Evolutionary conservation across 106 monocot species (phyloP).

Genomic region (Cymbidium sinense): DNA sequence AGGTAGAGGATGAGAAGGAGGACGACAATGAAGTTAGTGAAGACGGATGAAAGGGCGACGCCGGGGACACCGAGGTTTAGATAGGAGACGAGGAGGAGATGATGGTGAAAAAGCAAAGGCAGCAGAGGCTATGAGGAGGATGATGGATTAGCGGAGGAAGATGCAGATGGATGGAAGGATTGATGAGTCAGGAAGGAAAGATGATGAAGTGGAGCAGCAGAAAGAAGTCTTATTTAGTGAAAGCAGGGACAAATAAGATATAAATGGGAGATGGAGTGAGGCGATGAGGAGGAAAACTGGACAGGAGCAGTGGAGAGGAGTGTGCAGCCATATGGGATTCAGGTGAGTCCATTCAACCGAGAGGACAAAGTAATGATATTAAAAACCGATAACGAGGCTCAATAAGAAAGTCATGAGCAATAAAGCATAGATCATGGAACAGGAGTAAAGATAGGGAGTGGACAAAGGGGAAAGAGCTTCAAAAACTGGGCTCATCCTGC

Average conservation of each 20-base stretch:
- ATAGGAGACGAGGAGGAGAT: slow-evolving; percentile 59
- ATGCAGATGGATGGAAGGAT: slow-evolving; percentile 64
- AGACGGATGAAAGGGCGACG: slow-evolving; percentile 55
- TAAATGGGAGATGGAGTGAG: slow-evolving; percentile 42
- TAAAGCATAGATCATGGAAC: slow-evolving; percentile 72
- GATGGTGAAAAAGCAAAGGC: slow-evolving; percentile 51
- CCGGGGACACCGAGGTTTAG: slow-evolving; percentile 55
- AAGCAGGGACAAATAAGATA: slow-evolving; percentile 49
- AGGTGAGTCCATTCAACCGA: slow-evolving; percentile 86
- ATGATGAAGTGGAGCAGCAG: slow-evolving; percentile 53
- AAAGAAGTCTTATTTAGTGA: slow-evolving; percentile 50
- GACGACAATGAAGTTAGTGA: slow-evolving; percentile 59
- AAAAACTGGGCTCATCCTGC: background rate
- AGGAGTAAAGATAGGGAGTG: slow-evolving; percentile 61
- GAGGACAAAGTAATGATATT: slow-evolving; percentile 91
- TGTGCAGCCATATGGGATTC: slow-evolving; percentile 84
- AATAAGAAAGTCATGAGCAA: too few species aligned
- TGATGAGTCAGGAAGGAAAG: slow-evolving; percentile 66
- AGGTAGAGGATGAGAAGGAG: slow-evolving; percentile 44
- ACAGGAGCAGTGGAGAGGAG: slow-evolving; percentile 55
- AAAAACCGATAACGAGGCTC: slow-evolving; percentile 72
- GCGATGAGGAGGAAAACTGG: slow-evolving; percentile 38
- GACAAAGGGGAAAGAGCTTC: slow-evolving; percentile 43
- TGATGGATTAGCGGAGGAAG: slow-evolving; percentile 75
- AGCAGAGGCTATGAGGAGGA: slow-evolving; percentile 62